Evolutionary conservation across 768 basidiomycete genomes (phyloP).

Genomic region (Lepiota brunneoincarnata): DNA sequence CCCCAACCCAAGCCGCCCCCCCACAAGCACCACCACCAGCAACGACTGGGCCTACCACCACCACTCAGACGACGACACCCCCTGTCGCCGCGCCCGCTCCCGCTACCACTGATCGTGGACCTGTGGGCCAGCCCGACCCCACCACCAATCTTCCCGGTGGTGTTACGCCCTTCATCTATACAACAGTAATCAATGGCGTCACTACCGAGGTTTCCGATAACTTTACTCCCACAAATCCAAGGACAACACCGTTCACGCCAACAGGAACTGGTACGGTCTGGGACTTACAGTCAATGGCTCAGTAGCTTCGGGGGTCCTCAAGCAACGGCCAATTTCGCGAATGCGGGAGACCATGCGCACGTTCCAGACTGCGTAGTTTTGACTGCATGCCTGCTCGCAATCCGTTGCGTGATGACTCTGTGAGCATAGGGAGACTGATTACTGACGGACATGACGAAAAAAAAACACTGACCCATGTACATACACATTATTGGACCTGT

Average conservation of each 20-base stretch:
- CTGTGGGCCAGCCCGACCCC: constrained; percentile 53
- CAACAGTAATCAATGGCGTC: constrained; percentile 40
- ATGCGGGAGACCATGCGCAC: neutral
- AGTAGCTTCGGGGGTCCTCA: constrained; percentile 8
- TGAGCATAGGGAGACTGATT: neutral
- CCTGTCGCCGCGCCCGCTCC: constrained; percentile 7
- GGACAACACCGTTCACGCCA: constrained; percentile 22
- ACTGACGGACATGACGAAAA: neutral
- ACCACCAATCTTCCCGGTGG: constrained; percentile 38
- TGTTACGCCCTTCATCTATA: constrained; percentile 49
- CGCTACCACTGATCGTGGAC: constrained; percentile 34
- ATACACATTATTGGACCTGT: neutral
- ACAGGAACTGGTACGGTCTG: constrained; percentile 30
- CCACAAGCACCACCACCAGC: constrained; percentile 18
- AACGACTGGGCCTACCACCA: constrained; percentile 18
- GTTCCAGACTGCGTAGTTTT: neutral
- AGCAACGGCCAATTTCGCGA: neutral
- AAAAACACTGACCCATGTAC: neutral
- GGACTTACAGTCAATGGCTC: constrained; percentile 12
- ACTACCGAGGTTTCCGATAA: constrained; percentile 29
- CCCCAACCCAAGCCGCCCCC: constrained; percentile 22
- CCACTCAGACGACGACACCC: constrained; percentile 10
- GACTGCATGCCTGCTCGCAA: neutral
- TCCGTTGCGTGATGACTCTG: neutral
- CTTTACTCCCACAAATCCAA: constrained; percentile 39